phyloP scores from a whole-genome alignment of 768 basidiomycete species.

The Suillus luteus region DNA sequence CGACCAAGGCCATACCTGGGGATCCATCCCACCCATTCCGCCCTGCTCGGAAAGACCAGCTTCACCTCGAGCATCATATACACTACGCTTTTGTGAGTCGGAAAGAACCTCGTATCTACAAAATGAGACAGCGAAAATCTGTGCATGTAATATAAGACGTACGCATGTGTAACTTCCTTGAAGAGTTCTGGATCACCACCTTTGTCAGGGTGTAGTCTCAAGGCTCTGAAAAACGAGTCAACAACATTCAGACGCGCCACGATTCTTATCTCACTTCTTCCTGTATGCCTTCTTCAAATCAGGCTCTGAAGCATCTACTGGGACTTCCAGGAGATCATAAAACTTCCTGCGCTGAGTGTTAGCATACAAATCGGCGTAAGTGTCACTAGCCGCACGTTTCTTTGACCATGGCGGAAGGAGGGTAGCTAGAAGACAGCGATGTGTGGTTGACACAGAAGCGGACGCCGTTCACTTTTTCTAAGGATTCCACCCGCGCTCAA shows the following conservation, averaged over 20 bases:
- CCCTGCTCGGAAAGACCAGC: slow-evolving; percentile 86
- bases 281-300: slow-evolving; percentile 96
- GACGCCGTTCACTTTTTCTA: slow-evolving; percentile 15
- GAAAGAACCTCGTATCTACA: slow-evolving; percentile 90
- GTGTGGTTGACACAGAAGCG: slow-evolving; percentile 17
- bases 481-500: slow-evolving; percentile 26
- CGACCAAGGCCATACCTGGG: slow-evolving; percentile 61
- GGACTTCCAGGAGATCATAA: slow-evolving; percentile 90
- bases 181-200: slow-evolving; percentile 96
- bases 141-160: slow-evolving; percentile 38
- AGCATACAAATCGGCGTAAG: slow-evolving; percentile 15
- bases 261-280: slow-evolving; percentile 65
- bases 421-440: slow-evolving; percentile 15
- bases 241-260: slow-evolving; percentile 9
- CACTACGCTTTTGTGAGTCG: slow-evolving; percentile 75
- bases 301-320: slow-evolving; percentile 72
- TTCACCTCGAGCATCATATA: slow-evolving; percentile 92
- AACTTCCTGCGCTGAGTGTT: slow-evolving; percentile 59
- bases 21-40: slow-evolving; percentile 95
- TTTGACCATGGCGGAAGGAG: slow-evolving; percentile 55
- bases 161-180: slow-evolving; percentile 97
- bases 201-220: slow-evolving; percentile 89
- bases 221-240: slow-evolving; percentile 52
- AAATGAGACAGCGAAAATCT: slow-evolving; percentile 9
- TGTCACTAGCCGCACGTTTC: slow-evolving; percentile 54